Conservation (phyloP, 1,139 yeast genomes). For the Magnusiomyces tetraspermus region DNA sequence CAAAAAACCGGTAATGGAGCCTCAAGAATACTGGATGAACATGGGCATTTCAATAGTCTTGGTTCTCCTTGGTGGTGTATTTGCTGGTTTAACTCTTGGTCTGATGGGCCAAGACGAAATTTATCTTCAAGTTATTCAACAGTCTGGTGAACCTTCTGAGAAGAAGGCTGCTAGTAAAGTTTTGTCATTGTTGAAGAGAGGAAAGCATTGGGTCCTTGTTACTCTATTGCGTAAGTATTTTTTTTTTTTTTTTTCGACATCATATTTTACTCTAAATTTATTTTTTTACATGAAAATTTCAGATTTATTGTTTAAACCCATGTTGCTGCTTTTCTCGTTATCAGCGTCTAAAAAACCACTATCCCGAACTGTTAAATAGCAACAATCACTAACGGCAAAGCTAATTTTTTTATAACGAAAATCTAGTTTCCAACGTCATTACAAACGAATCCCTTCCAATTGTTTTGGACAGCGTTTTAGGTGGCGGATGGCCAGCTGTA, state of each 20-base stretch:
- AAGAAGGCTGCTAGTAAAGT: conserved; percentile 67
- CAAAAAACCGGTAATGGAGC: neutral
- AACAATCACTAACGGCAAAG: neutral
- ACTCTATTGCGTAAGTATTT: conserved; percentile 53
- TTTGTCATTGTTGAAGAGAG: conserved; percentile 59
- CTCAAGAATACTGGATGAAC: conserved; percentile 42
- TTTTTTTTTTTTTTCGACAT: neutral
- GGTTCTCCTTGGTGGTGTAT: conserved; percentile 86
- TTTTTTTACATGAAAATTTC: too few species aligned
- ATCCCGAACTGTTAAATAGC: too few species aligned
- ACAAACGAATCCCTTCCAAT: conserved; percentile 95
- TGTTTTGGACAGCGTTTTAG: conserved; percentile 81
- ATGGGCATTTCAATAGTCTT: conserved; percentile 52
- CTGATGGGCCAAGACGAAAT: conserved; percentile 98
- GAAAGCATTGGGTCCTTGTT: conserved; percentile 97
- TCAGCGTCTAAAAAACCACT: too few species aligned
- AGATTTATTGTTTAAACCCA: too few species aligned
- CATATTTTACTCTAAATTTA: neutral
- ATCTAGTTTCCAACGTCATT: conserved; percentile 53
- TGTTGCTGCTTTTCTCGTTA: too few species aligned
- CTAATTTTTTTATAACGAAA: neutral
- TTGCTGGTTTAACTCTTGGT: conserved; percentile 91
- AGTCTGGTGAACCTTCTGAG: conserved; percentile 48
- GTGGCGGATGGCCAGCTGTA: conserved; percentile 98
- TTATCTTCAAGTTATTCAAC: conserved; percentile 42